Base-by-base conservation (phyloP, 2,329 filamentous ascomycete genomes). In the Geosmithia morbida region DNA sequence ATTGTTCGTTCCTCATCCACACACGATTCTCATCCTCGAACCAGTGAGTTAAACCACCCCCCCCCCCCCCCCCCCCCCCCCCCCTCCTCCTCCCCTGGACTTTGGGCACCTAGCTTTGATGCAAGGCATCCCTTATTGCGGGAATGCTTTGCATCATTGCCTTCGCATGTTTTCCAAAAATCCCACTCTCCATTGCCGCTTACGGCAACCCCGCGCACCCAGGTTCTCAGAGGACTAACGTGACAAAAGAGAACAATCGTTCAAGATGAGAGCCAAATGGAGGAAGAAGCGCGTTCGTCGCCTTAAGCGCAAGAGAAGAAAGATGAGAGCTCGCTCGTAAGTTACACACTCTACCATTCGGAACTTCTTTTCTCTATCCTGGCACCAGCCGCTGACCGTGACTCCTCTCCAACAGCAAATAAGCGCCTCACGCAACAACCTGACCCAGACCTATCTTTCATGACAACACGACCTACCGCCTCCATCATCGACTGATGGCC, bases 221-320 rank as follows among this genome's bases (percentile, higher is more conserved):
- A 37, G n/a, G 29, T 40, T 5, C 8, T 26, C 22, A 46, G 44
- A 43, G 39, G 5, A 13, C 33, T 37, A 37, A 37, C 33, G 13
- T 37, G 33, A 37, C 14, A 37, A 7, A 11, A 33, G 48, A 57
- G 55, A 47, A 48, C 46, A 56, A 56, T 60, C 59, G 67, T 71
- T 72, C 74, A 80, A 72, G 73, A 80, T 82, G 78, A 77, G 90
- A 92, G 89, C 88, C 69, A 97, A 97, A 81, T 97, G 92, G 92
- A 92, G 90, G 81, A 98, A 98, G 86, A 98, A 98, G 90, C 82
- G 92, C 71, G 89, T 95, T 75, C 81, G 92, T 66, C 84, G 92
- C 74, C 87, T 98, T 72, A 97, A 97, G 85, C 85, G 89, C 70
- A 98, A 98, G 89, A 88, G 92, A 78, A 94, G 92, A 88, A 98